These are phyloP conservation scores for rapeseed (Brassica napus) DNA, from an alignment of 345 rosid genomes.

Conservation along the genomic window DNA sequence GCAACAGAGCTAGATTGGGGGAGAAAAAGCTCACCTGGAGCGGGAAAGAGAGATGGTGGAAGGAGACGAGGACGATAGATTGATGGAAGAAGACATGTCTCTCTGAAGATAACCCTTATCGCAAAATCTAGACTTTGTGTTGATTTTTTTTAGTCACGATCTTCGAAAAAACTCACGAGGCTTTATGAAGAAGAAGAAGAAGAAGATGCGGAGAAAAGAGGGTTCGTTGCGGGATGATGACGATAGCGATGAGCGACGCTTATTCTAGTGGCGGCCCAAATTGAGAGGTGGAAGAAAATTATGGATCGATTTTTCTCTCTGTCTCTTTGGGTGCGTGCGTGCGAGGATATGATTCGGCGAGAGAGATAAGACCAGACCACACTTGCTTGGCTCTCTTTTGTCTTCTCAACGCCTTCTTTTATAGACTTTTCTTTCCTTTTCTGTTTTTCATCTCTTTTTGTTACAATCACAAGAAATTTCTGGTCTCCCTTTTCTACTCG, in stretches of 20 bases:
- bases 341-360: neutral
- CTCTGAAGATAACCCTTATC: neutral
- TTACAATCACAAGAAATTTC: neutral
- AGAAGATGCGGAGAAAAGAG: constrained; percentile 31
- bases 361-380: constrained; percentile 26
- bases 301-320: neutral
- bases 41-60: constrained; percentile 45
- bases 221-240: constrained; percentile 20
- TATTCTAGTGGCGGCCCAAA: constrained; percentile 28
- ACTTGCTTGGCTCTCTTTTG: constrained; percentile 15
- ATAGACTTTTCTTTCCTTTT: constrained; percentile 5
- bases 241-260: constrained; percentile 24
- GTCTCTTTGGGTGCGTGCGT: neutral
- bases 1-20: neutral
- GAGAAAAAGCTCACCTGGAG: constrained; percentile 36
- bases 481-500: neutral
- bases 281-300: neutral
- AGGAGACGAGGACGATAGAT: constrained; percentile 40
- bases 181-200: neutral
- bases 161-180: neutral
- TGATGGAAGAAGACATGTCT: constrained; percentile 51
- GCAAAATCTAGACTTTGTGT: constrained; percentile 15
- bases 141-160: neutral
- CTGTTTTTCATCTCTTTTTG: neutral
- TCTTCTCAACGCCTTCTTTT: constrained; percentile 25